Base-by-base conservation (phyloP, 495 filamentous ascomycete genomes). In the Acidomyces sp. region DNA sequence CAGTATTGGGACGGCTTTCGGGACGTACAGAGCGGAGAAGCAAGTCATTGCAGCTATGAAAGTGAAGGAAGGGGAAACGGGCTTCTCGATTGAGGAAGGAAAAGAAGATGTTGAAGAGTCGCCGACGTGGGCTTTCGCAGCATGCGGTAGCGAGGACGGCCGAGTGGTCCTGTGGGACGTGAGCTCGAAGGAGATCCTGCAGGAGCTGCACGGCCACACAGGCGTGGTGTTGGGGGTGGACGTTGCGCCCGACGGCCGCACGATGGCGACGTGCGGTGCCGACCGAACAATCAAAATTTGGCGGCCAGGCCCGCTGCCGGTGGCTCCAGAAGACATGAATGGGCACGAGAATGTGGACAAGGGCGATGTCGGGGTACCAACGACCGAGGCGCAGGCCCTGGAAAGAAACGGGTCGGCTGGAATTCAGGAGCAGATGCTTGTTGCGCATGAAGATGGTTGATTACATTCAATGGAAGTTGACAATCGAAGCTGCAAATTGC, bases 151-250 rank as follows among this genome's bases (percentile, higher is more conserved):
- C 56, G 90, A 97, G 50, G 83, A 34, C 50, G 85, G 85, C 0
- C 70, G 74, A 16, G 72, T 94, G 13, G 62, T 92, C 15, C 68
- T 90, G 41, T 97, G 90, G 90, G 87, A 95, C 60, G 81, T 93
- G 16, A 70, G 69, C 32, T 82, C 64, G 49, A 97, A 96, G 63
- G 73, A 80, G 37, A 62, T 92, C 4, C 62, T 94, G 13, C 85
- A 94, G 65, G 56, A 59, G 21, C 61, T 77, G 12, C 73, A 78
- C 10, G 77, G 64, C 0, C 90, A 96, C 56, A 64, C 75, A 2
- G 83, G 79, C 26, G 75, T 78, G n/a, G 87, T 93, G 13, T 68
- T 93, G 39, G 82, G 82, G 49, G 85, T 94, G 22, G 84, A 93
- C 47, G 69, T 78, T 4, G 63, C 67, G 45, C 59, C 61, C n/a